Evolutionary conservation across 2,329 filamentous ascomycete genomes (phyloP), one percentile per base, ranked within the genome.

Genomic region (Macrophomina phaseolina): DNA sequence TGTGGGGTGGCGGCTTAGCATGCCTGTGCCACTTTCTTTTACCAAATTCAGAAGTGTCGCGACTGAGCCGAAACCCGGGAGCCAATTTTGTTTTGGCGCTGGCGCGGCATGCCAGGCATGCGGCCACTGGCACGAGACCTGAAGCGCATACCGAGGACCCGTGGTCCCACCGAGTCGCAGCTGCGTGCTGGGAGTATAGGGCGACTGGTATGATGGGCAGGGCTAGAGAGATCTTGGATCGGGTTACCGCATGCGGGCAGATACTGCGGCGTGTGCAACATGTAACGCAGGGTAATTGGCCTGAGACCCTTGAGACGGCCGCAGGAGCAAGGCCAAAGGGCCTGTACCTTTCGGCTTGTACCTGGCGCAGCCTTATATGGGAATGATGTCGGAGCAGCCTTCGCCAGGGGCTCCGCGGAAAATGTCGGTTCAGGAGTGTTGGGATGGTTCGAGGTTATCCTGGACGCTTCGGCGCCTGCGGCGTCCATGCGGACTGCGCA

Each of bases 191-290:
- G 11, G 42, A 5, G 5, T 45, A 4, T 9, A 45, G 11, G 42
- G 42, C 12, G 16, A 5, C 42, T 45, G 42, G 42, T 5, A 5
- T 14, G 42, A 9, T 45, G 42, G 42, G 16, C 36, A 3, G 42
- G 42, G 42, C 12, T n/a, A 14, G 11, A 14, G 42, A n/a, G 42
- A 14, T 5, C 42, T 9, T 32, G 56, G 56, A 36, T 48, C 56
- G 56, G 28, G 16, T 12, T 61, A n/a, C 56, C 40, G 56, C 40
- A 61, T 48, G 23, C 40, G 56, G 56, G 40, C 23, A 42, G 56
- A 45, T 18, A 32, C 55, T 9, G 55, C 55, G 55, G 38, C 52
- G n/a, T 23, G 18, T n/a, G 28, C 7, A 12, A 16, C 16, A 34
- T 36, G 52, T 38, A 45, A 46, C 12, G 18, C 28, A 30, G 28